Percentiles rank a stretch among this genome's conserved stretches.
Conservation (phyloP, 441 rosid species). For the Eruca vesicaria region DNA sequence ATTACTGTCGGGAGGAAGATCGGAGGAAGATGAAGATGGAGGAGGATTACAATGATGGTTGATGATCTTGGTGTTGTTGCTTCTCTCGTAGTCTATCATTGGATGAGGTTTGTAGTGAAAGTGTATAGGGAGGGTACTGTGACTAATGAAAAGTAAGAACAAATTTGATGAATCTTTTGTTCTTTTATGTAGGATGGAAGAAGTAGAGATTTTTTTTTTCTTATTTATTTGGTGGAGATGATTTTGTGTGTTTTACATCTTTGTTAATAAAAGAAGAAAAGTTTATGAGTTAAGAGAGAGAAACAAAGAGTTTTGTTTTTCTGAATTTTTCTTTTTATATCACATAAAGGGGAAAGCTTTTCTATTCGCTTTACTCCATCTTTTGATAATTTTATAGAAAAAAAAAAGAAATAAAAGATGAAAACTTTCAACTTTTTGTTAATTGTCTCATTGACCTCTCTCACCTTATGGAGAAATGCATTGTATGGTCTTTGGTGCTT, state of each 20-base stretch:
- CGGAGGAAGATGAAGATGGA: slow-evolving; percentile 57
- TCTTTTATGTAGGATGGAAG: slow-evolving; percentile 31
- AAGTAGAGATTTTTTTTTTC: slow-evolving; percentile 23
- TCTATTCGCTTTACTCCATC: slow-evolving; percentile 25
- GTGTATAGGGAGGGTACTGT: slow-evolving; percentile 21
- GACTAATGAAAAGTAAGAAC: slow-evolving; percentile 33
- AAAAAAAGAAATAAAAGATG: not conserved
- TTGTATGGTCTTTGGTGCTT: slow-evolving; percentile 41
- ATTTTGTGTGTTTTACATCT: slow-evolving; percentile 22
- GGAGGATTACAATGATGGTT: slow-evolving; percentile 37
- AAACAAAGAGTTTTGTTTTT: slow-evolving; percentile 25
- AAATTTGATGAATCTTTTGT: slow-evolving; percentile 38
- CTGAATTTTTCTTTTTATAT: slow-evolving; percentile 20
- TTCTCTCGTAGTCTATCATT: slow-evolving; percentile 37
- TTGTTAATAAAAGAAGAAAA: slow-evolving; percentile 31
- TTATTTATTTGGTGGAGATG: slow-evolving; percentile 24
- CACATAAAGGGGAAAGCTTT: slow-evolving; percentile 26
- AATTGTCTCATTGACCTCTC: slow-evolving; percentile 40
- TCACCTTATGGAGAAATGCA: slow-evolving; percentile 34
- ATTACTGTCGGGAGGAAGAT: slow-evolving; percentile 53
- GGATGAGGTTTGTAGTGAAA: slow-evolving; percentile 23
- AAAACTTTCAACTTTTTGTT: slow-evolving; percentile 32
- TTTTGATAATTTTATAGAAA: slow-evolving; percentile 23
- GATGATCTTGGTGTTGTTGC: slow-evolving; percentile 13
- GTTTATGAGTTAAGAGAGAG: slow-evolving; percentile 33